These are phyloP conservation scores for Pyrenophora teres DNA, from an alignment of 2,329 filamentous ascomycete genomes.

Conservation along the genomic window DNA sequence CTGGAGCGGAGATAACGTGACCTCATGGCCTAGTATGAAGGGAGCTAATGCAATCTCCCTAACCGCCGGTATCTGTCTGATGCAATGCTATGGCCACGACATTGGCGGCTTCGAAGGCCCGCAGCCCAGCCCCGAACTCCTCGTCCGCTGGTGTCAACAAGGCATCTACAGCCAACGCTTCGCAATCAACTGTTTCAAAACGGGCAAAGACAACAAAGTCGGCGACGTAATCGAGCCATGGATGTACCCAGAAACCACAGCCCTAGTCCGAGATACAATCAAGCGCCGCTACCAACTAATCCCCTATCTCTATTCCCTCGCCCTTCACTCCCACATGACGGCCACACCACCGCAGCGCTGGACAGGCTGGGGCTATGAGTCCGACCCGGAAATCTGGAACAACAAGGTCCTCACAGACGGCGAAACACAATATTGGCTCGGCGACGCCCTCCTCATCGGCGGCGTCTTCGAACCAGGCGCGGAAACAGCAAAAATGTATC, in stretches of 20 bases:
- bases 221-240: slow-evolving; percentile 78
- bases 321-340: slow-evolving; percentile 63
- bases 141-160: slow-evolving; percentile 74
- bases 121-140: slow-evolving; percentile 70
- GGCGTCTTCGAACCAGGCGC: slow-evolving; percentile 68
- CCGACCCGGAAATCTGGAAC: slow-evolving; percentile 68
- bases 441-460: slow-evolving; percentile 67
- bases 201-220: slow-evolving; percentile 66
- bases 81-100: slow-evolving; percentile 74
- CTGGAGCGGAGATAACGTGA: slow-evolving; percentile 77
- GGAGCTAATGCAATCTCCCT: slow-evolving; percentile 72
- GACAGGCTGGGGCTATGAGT: slow-evolving; percentile 74
- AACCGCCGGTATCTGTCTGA: slow-evolving; percentile 68
- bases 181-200: slow-evolving; percentile 81
- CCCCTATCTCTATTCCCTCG: slow-evolving; percentile 71
- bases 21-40: slow-evolving; percentile 74
- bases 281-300: slow-evolving; percentile 73
- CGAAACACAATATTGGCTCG: slow-evolving; percentile 75
- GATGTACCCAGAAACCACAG: slow-evolving; percentile 73
- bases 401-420: slow-evolving; percentile 62
- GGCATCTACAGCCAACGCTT: slow-evolving; percentile 72
- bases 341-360: slow-evolving; percentile 71
- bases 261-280: slow-evolving; percentile 66
- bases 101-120: slow-evolving; percentile 78
- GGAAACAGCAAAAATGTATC: slow-evolving; percentile 62